These are phyloP conservation scores for Coniosporium tulheliwenetii DNA, from an alignment of 2,329 filamentous ascomycete species.

Conservation along the genomic window DNA sequence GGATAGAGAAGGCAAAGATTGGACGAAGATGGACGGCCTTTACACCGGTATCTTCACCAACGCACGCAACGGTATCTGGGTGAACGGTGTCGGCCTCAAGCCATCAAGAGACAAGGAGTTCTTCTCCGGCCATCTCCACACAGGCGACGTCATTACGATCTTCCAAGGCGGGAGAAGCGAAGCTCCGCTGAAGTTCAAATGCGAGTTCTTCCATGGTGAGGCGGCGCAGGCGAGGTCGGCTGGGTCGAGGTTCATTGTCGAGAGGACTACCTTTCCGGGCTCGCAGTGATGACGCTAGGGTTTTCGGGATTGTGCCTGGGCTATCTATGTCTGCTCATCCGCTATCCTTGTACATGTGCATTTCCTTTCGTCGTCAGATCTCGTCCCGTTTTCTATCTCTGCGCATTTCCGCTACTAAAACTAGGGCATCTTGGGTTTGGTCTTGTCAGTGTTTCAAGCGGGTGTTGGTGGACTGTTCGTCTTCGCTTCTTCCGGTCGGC, in stretches of 20 bases:
- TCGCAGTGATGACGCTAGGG: too few species aligned
- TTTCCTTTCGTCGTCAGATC: too few species aligned
- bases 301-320: too few species aligned
- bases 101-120: conserved; percentile 34
- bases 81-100: conserved; percentile 58
- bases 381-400: too few species aligned
- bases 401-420: too few species aligned
- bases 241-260: neutral
- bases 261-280: neutral
- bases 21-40: conserved; percentile 35
- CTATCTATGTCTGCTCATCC: too few species aligned
- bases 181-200: conserved; percentile 21
- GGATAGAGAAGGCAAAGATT: conserved; percentile 34
- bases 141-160: conserved; percentile 62
- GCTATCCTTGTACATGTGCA: too few species aligned
- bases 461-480: too few species aligned
- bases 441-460: too few species aligned
- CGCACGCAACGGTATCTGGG: conserved; percentile 55
- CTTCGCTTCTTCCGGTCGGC: too few species aligned
- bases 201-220: conserved; percentile 25
- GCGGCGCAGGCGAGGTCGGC: conserved; percentile 10
- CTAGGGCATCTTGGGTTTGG: too few species aligned
- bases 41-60: conserved; percentile 67
- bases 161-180: conserved; percentile 29
- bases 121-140: conserved; percentile 52